phyloP scores from a whole-genome alignment of 2,329 filamentous ascomycete species.

The Paramyrothecium sp. region DNA sequence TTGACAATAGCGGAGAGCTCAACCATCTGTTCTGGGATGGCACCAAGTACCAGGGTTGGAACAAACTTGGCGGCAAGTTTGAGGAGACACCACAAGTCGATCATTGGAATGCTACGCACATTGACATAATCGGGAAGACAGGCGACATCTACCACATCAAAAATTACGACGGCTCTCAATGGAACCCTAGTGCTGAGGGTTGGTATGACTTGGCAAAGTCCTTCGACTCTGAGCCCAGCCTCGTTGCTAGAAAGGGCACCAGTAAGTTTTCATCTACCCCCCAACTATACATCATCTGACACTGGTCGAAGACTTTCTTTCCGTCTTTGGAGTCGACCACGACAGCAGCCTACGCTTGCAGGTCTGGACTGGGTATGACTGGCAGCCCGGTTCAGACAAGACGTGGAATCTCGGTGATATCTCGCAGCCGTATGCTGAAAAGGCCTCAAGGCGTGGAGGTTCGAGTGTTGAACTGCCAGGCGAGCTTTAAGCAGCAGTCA shows the following conservation, averaged over 20 bases:
- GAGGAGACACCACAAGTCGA: not conserved
- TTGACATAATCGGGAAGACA: slow-evolving; percentile 4
- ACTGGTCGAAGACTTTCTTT: not conserved
- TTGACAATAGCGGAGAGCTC: not conserved
- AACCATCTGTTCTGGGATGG: slow-evolving; percentile 7
- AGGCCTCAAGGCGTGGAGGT: too few relatives aligned
- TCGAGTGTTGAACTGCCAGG: too few relatives aligned
- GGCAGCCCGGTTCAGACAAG: not conserved
- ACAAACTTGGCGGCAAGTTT: slow-evolving; percentile 2
- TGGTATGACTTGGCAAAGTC: not conserved
- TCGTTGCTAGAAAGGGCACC: not conserved
- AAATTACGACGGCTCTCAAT: not conserved
- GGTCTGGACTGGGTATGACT: slow-evolving; percentile 5
- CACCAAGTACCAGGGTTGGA: slow-evolving; percentile 2
- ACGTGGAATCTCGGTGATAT: slow-evolving; percentile 3
- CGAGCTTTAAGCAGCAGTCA: too few relatives aligned
- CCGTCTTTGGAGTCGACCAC: not conserved
- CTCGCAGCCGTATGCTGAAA: not conserved
- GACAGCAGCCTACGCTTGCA: not conserved
- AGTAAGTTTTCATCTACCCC: not conserved
- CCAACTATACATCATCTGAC: not conserved
- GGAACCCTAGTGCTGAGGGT: not conserved
- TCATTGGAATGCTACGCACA: slow-evolving; percentile 3
- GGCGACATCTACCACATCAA: slow-evolving; percentile 1
- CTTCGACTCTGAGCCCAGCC: slow-evolving; percentile 1